phyloP scores from a whole-genome alignment of 768 basidiomycete species.

The Grammothele lineata region DNA sequence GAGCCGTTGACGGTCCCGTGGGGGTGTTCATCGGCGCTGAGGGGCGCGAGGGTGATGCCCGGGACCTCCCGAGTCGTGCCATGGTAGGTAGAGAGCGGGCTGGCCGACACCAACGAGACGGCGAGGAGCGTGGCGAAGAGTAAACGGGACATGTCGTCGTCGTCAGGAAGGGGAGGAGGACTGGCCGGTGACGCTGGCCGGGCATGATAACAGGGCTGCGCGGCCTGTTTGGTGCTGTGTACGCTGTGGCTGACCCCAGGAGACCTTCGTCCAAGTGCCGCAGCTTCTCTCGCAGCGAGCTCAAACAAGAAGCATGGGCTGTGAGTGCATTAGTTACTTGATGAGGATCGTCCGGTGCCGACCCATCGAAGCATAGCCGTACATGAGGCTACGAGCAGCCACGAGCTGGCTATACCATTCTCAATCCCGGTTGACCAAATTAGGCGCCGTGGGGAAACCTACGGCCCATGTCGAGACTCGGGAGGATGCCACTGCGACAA shows the following conservation, averaged over 20 bases:
- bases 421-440: too few relatives aligned
- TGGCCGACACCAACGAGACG: constrained; percentile 36
- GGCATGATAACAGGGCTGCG: constrained; percentile 17
- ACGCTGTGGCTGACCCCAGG: constrained; percentile 10
- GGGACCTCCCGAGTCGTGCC: constrained; percentile 32
- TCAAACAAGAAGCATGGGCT: background rate
- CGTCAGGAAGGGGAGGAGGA: constrained; percentile 6
- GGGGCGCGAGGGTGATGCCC: constrained; percentile 54
- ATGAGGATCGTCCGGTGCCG: too few relatives aligned
- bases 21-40: constrained; percentile 53
- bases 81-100: constrained; percentile 43
- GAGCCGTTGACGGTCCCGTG: constrained; percentile 81
- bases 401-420: too few relatives aligned
- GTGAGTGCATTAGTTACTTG: too few relatives aligned
- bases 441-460: too few relatives aligned
- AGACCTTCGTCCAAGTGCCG: background rate
- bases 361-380: too few relatives aligned
- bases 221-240: constrained; percentile 17
- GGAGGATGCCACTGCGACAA: too few relatives aligned
- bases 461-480: too few relatives aligned
- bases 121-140: constrained; percentile 33
- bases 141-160: constrained; percentile 24
- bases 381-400: too few relatives aligned
- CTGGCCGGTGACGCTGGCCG: background rate
- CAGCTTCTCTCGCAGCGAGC: background rate